Percentiles rank a stretch among this genome's conserved stretches.
Evolutionary conservation across 2,329 filamentous ascomycete genomes (phyloP).

Genomic region (Cladosporium sp.): DNA sequence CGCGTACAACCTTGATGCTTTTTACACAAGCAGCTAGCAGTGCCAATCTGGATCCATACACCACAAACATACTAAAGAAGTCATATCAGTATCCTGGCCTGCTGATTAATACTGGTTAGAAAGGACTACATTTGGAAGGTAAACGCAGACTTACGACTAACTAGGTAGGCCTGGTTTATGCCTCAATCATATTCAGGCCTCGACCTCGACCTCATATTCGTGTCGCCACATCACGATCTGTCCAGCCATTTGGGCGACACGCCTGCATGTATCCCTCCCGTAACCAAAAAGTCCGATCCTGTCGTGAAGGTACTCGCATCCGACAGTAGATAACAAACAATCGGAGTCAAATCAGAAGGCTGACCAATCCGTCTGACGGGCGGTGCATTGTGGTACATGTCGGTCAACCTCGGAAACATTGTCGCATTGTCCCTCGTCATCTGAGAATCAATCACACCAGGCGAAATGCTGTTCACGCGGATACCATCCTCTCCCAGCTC

Average conservation of each 20-base stretch:
- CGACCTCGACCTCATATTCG: too few species aligned
- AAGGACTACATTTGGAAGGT: too few species aligned
- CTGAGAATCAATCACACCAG: slow-evolving; percentile 19
- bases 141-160: too few species aligned
- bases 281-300: slow-evolving; percentile 14
- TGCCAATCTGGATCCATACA: too few species aligned
- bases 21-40: too few species aligned
- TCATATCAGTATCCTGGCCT: too few species aligned
- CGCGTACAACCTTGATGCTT: too few species aligned
- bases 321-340: slow-evolving; percentile 13
- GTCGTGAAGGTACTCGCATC: slow-evolving; percentile 15
- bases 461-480: slow-evolving; percentile 22
- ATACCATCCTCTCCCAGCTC: slow-evolving; percentile 21
- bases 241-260: slow-evolving; percentile 7
- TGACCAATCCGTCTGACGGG: slow-evolving; percentile 12
- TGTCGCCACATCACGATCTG: background rate
- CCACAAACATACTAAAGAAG: too few species aligned
- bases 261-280: slow-evolving; percentile 15
- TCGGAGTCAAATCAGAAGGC: slow-evolving; percentile 14
- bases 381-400: slow-evolving; percentile 15
- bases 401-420: slow-evolving; percentile 7
- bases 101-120: too few species aligned
- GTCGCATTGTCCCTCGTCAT: slow-evolving; percentile 17
- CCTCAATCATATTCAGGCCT: too few species aligned
- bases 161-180: too few species aligned